Evolutionary conservation across 257 asterid species (phyloP), one percentile per base, ranked within the genome.

Genomic region (Solanum chiquidenum): DNA sequence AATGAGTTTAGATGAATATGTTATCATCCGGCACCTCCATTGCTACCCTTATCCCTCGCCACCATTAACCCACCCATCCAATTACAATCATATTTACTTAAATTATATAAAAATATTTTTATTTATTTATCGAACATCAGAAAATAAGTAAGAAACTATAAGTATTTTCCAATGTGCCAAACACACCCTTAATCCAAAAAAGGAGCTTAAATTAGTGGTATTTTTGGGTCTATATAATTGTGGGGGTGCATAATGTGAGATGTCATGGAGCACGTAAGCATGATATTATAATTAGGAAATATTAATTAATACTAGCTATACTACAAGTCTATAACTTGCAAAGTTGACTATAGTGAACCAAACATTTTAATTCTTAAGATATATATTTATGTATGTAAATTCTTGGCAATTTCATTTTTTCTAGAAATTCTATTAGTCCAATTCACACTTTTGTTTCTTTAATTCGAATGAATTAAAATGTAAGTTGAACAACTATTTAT

Each of bases 261-360:
- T 86, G 85, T 89, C 88, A 62, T 35, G 91, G 69, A 42, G 11
- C 42, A 83, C 66, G 49, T 73, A 88, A 83, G 76, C 29, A 80
- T 86, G 87, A 84, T 75, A 34, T 86, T 21, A 87, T 82, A 60
- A 73, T 83, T 64, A 83, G 55, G 6, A 31, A 85, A 87, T 66
- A 35, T 2, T 49, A 2, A 52, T 52, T 49, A 2, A 52, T 52
- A 18, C 25, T n/a, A 44, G 13, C 9, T 16, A 25, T 73, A 73
- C 58, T 77, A 77, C 2, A 42, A 79, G 66, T 44, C 84, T 44
- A 46, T 0, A 7, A 79, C 66, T 44, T 27, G 40, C n/a, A 79
- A 31, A 79, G 66, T 79, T 79, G 85, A 44, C 85, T 79, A 12
- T 68, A 44, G 16, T 3, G 16, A 44, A 14, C 66, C 85, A 79